Conservation (phyloP, 352 stramenopile species). For the Paralagenidium karlingii region DNA sequence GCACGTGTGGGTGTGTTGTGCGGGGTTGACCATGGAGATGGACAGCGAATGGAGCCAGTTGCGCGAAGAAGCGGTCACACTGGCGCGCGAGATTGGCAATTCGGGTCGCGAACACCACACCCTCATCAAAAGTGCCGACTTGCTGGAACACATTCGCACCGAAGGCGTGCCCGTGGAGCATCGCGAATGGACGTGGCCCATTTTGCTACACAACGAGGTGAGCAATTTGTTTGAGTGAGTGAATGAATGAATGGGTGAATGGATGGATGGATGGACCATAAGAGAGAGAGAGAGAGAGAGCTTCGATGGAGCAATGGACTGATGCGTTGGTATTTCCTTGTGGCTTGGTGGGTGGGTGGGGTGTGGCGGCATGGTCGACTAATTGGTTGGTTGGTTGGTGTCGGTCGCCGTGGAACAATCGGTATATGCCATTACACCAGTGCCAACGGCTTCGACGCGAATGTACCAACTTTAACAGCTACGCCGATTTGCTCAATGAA, state of each 20-base stretch:
- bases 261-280: too few species aligned
- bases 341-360: too few species aligned
- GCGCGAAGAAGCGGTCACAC: slow-evolving; percentile 32
- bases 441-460: slow-evolving; percentile 43
- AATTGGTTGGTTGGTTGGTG: too few species aligned
- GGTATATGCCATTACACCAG: too few species aligned
- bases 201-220: slow-evolving; percentile 46
- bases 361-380: too few species aligned
- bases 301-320: too few species aligned
- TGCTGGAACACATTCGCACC: slow-evolving; percentile 35
- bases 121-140: slow-evolving; percentile 20
- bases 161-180: slow-evolving; percentile 50
- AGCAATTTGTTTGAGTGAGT: neutral
- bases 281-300: too few species aligned
- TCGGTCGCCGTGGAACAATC: too few species aligned
- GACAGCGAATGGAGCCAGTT: slow-evolving; percentile 31
- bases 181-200: slow-evolving; percentile 69
- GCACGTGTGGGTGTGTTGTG: too few species aligned
- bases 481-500: slow-evolving; percentile 34
- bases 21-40: too few species aligned
- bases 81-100: slow-evolving; percentile 37
- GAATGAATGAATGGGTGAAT: too few species aligned
- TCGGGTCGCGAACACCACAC: slow-evolving; percentile 62
- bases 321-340: neutral
- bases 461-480: slow-evolving; percentile 23